Evolutionary conservation across 306 rosid genomes (phyloP), one percentile per base, ranked within the genome.

Genomic region (Delonix regia): DNA sequence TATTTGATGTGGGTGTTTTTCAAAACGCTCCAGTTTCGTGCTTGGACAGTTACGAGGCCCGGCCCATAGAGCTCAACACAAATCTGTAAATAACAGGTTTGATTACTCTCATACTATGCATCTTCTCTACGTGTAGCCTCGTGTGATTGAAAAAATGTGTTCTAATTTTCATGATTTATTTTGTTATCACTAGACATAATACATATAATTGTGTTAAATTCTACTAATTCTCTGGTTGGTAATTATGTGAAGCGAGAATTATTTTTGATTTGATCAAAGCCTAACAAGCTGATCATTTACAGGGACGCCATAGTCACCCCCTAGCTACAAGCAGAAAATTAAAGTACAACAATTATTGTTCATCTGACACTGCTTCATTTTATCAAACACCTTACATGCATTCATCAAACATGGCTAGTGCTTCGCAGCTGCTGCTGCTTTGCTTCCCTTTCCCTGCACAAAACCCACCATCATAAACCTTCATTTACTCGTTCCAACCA

Each of bases 361-460:
- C 36, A 27, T 73, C 30, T 19, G 63, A 49, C 57, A 75, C 24
- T 44, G 62, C 19, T 3, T 27, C 70, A 33, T 21, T 36, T 72
- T 57, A 30, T 51, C 25, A 60, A 21, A 15, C 76, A 63, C 60
- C 60, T 69, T 52, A 36, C 19, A 51, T 67, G 33, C 22, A 21
- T 19, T 38, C 24, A 52, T 39, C 76, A 61, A 30, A 16, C 22
- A 69, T 57, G 57, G 72, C 42, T 71, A 84, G 77, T 87, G 52
- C 90, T 90, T 92, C 19, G 90, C 83, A 25, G 88, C 76, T 78
- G 13, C 34, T 12, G 89, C 84, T 38, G 87, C 78, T 78, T 92
- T 90, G 70, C 88, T 85, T 63, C 87, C 91, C 65, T 92, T 92
- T 39, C 97, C 93, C 97, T 92, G 68, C 11, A 62, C 21, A 66